Evolutionary conservation across 208 protist species (phyloP).

Genomic region (Porcisia hertigi): DNA sequence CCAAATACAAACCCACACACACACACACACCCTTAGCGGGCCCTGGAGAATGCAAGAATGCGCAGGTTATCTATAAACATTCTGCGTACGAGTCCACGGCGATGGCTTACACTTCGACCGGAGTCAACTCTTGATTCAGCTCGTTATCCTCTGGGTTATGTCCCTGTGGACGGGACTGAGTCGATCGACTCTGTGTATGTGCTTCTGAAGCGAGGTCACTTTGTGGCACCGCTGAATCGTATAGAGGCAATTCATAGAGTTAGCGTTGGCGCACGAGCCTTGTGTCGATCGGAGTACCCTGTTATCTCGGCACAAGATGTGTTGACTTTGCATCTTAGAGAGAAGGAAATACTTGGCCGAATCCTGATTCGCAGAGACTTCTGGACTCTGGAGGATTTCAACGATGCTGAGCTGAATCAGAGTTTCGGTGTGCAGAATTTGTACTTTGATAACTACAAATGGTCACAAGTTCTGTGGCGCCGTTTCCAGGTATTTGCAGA

Average conservation of each 20-base stretch:
- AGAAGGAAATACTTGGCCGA: conserved; percentile 64
- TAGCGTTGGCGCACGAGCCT: conserved; percentile 44
- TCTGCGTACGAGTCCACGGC: not conserved
- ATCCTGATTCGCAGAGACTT: conserved; percentile 87
- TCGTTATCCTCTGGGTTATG: conserved; percentile 76
- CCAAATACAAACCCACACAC: too few relatives aligned
- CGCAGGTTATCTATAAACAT: not conserved
- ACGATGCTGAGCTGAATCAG: conserved; percentile 85
- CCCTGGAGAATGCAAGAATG: not conserved
- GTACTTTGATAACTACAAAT: conserved; percentile 92
- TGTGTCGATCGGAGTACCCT: conserved; percentile 74
- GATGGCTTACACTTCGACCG: conserved; percentile 34
- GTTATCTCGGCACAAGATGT: conserved; percentile 56
- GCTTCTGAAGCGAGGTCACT: conserved; percentile 75
- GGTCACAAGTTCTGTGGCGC: conserved; percentile 88
- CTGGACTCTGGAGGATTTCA: conserved; percentile 87
- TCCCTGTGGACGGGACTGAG: conserved; percentile 79
- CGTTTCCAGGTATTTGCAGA: conserved; percentile 85
- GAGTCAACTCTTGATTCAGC: conserved; percentile 35
- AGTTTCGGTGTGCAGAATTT: conserved; percentile 89
- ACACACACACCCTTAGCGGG: too few relatives aligned
- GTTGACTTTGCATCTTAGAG: conserved; percentile 31
- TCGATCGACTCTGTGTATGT: conserved; percentile 76
- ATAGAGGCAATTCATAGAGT: conserved; percentile 81
- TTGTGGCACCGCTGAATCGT: conserved; percentile 69